A percentile compares a stretch with the other conserved stretches of the same genome.
phyloP scores from a whole-genome alignment of 257 asterid species.

The Nicotiana noctiflora region DNA sequence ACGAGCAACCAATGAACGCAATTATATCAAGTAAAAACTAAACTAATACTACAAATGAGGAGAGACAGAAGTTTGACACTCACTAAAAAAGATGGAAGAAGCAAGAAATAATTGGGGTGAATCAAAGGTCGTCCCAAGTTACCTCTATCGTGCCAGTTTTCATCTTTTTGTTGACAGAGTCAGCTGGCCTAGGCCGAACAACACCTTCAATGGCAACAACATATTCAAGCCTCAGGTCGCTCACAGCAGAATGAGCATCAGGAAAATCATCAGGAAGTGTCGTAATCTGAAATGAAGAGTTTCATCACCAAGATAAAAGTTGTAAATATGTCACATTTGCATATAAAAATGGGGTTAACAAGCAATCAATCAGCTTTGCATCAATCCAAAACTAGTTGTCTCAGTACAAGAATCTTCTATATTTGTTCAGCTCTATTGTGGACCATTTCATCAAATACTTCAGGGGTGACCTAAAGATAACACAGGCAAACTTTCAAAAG shows the following conservation, averaged over 20 bases:
- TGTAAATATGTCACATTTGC: background rate
- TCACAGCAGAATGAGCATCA: conserved; percentile 75
- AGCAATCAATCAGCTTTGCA: background rate
- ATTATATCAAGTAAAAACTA: background rate
- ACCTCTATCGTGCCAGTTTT: conserved; percentile 93
- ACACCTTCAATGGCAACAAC: conserved; percentile 86
- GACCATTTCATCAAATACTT: background rate
- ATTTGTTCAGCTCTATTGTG: background rate
- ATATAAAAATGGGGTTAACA: background rate
- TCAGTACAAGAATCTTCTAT: background rate
- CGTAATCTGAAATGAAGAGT: conserved; percentile 43
- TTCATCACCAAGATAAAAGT: background rate
- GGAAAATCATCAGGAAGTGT: conserved; percentile 95
- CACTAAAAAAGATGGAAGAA: background rate
- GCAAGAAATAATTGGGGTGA: background rate
- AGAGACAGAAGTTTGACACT: background rate
- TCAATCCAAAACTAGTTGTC: background rate
- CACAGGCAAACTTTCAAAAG: background rate
- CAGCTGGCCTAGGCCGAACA: conserved; percentile 71
- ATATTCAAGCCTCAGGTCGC: conserved; percentile 81
- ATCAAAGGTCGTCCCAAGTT: conserved; percentile 4
- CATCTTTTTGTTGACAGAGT: conserved; percentile 79
- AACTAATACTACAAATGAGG: background rate
- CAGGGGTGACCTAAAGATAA: background rate
- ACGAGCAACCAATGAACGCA: background rate